A percentile compares a stretch with the other conserved stretches of the same genome.
phyloP scores from a whole-genome alignment of 208 protist genomes.

The Crithidia fasciculata region DNA sequence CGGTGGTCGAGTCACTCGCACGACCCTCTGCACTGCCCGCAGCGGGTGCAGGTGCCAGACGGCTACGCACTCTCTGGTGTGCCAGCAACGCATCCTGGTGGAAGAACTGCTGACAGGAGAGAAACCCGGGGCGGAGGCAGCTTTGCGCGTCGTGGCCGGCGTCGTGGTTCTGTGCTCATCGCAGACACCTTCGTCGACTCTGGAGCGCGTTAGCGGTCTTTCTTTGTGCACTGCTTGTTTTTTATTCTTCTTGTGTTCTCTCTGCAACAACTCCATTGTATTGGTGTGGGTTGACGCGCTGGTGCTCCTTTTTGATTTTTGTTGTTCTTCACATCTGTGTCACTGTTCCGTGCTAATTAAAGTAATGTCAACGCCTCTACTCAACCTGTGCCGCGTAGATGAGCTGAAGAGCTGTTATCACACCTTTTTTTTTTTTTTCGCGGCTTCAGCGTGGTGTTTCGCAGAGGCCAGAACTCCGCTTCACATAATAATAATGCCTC shows the following conservation, averaged over 20 bases:
- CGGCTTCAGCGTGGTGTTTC: too few species aligned
- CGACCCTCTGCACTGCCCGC: slow-evolving; percentile 53
- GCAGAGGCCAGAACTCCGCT: too few species aligned
- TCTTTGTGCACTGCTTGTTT: not conserved
- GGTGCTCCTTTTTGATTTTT: too few species aligned
- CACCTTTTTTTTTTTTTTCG: too few species aligned
- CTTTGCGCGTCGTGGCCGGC: slow-evolving; percentile 4
- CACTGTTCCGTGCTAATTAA: too few species aligned
- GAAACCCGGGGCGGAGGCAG: not conserved
- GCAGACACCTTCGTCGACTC: slow-evolving; percentile 54
- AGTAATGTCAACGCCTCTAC: too few species aligned
- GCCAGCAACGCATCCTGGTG: slow-evolving; percentile 11
- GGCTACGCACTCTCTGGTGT: slow-evolving; percentile 47
- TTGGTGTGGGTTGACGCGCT: too few species aligned
- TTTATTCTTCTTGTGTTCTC: not conserved
- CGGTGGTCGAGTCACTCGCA: slow-evolving; percentile 36
- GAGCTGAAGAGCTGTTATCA: too few species aligned
- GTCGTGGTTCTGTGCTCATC: slow-evolving; percentile 48
- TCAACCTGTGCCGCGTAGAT: too few species aligned
- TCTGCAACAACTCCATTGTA: too few species aligned
- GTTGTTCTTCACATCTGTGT: too few species aligned
- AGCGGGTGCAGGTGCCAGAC: slow-evolving; percentile 43
- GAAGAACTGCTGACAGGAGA: not conserved
- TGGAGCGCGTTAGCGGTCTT: not conserved
- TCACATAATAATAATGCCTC: not conserved